Percentiles rank a stretch among this genome's conserved stretches.
These are phyloP conservation scores for Licmophora abbreviata DNA, from an alignment of 108 stramenopile species.

Conservation along the genomic window DNA sequence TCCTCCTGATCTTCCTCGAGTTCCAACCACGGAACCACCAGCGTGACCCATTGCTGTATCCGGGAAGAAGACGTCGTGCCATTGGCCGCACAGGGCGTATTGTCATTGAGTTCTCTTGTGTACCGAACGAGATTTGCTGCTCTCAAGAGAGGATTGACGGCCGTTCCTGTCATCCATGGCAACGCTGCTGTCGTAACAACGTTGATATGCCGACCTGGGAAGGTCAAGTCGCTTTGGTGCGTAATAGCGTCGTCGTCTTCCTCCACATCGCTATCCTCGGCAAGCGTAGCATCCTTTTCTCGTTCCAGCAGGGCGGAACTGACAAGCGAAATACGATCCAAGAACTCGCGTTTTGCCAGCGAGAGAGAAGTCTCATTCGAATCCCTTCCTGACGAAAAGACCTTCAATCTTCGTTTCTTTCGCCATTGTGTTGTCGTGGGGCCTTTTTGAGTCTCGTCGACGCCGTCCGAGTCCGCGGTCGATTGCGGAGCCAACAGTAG, in stretches of 20 bases:
- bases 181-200: conserved; percentile 81
- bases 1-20: conserved; percentile 56
- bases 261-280: neutral
- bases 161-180: conserved; percentile 86
- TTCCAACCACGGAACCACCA: conserved; percentile 87
- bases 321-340: conserved; percentile 52
- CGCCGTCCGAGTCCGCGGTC: too few species aligned
- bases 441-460: too few species aligned
- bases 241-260: neutral
- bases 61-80: neutral
- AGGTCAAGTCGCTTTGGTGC: conserved; percentile 38
- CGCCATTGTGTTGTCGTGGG: too few species aligned
- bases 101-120: conserved; percentile 20
- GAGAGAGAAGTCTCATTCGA: neutral
- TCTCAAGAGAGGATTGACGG: conserved; percentile 79
- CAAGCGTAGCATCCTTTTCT: conserved; percentile 46
- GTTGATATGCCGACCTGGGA: conserved; percentile 34
- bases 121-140: conserved; percentile 64
- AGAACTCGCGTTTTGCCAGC: conserved; percentile 15
- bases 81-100: neutral
- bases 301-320: conserved; percentile 39
- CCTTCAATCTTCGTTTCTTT: too few species aligned
- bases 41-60: conserved; percentile 40
- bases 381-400: too few species aligned
- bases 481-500: too few species aligned